phyloP scores from a whole-genome alignment of 768 basidiomycete species.

The Astraeus odoratus region DNA sequence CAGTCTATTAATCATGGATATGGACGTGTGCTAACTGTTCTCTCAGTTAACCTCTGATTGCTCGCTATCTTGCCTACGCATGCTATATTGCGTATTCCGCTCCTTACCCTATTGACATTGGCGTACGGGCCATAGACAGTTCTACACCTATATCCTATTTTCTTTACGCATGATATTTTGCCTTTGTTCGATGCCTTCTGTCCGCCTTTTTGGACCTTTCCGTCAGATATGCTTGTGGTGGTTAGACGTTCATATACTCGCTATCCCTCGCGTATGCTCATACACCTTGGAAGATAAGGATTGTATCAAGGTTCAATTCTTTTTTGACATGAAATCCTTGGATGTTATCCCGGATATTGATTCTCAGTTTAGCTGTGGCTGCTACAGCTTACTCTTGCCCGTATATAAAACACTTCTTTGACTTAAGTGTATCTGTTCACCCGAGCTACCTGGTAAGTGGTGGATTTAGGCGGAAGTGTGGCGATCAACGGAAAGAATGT shows the following conservation, averaged over 20 bases:
- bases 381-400: too few species aligned
- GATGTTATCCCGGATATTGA: too few species aligned
- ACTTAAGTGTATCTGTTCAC: too few species aligned
- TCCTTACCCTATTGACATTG: slow-evolving; percentile 11
- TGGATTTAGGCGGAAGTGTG: too few species aligned
- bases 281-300: not conserved
- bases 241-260: too few species aligned
- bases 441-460: too few species aligned
- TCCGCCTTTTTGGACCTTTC: not conserved
- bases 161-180: not conserved
- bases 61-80: not conserved
- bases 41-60: slow-evolving; percentile 13
- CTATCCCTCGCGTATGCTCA: too few species aligned
- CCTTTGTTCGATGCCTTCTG: not conserved
- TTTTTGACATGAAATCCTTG: too few species aligned
- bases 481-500: too few species aligned
- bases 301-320: not conserved
- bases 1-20: slow-evolving; percentile 5
- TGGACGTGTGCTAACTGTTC: not conserved
- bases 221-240: not conserved
- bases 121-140: not conserved
- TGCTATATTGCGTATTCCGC: slow-evolving; percentile 5
- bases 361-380: too few species aligned
- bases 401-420: too few species aligned
- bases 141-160: slow-evolving; percentile 13